Evolutionary conservation across 139 green algal species (phyloP).

Genomic region (Chlorella vulgaris): DNA sequence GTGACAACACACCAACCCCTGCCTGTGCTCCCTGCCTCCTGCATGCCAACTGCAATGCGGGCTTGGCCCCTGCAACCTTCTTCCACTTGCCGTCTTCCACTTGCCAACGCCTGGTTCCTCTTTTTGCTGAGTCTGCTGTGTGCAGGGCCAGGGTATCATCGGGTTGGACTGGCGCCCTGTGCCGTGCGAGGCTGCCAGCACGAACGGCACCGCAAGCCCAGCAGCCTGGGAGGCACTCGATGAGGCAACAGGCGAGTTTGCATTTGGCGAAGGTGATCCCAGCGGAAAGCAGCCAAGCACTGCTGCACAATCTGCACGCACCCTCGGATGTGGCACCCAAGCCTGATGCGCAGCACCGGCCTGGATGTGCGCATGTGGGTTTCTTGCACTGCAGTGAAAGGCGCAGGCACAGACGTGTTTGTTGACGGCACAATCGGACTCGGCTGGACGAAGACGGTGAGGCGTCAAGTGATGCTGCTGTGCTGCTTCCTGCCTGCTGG

Average conservation of each 20-base stretch:
- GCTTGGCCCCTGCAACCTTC: too few relatives aligned
- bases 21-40: too few relatives aligned
- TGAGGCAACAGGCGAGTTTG: background rate
- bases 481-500: background rate
- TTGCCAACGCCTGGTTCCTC: too few relatives aligned
- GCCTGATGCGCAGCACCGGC: too few relatives aligned
- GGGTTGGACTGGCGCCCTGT: constrained; percentile 33
- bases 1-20: too few relatives aligned
- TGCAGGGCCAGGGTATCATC: constrained; percentile 44
- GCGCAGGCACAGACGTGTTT: constrained; percentile 30
- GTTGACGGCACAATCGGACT: constrained; percentile 24
- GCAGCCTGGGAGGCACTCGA: background rate
- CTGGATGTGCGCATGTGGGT: too few relatives aligned
- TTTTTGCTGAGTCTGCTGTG: too few relatives aligned
- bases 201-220: background rate
- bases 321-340: too few relatives aligned
- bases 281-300: background rate
- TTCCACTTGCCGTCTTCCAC: too few relatives aligned
- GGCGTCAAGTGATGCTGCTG: background rate
- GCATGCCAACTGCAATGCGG: too few relatives aligned
- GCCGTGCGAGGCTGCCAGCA: constrained; percentile 3
- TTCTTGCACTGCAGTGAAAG: constrained; percentile 10
- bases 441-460: constrained; percentile 42
- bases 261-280: background rate
- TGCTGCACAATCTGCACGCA: too few relatives aligned